phyloP scores from a whole-genome alignment of 2,329 filamentous ascomycete genomes.

The Trichoderma sp. region DNA sequence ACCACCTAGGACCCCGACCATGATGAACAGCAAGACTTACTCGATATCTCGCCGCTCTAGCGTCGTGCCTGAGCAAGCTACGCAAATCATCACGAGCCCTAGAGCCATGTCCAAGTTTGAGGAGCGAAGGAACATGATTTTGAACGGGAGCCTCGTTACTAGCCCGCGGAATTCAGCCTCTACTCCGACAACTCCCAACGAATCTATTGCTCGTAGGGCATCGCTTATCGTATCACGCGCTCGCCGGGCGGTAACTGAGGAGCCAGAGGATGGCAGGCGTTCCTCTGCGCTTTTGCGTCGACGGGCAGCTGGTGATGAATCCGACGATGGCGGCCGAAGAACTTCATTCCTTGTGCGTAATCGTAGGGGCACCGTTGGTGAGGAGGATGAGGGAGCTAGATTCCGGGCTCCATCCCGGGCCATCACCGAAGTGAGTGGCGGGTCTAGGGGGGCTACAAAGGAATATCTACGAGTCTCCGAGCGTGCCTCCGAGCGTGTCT shows the following conservation, averaged over 20 bases:
- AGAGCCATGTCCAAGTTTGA: constrained; percentile 51
- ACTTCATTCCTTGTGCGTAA: constrained; percentile 45
- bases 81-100: constrained; percentile 42
- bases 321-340: constrained; percentile 43
- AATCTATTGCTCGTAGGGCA: constrained; percentile 47
- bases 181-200: constrained; percentile 41
- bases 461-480: constrained; percentile 30
- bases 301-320: constrained; percentile 43
- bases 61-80: constrained; percentile 41
- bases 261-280: constrained; percentile 49
- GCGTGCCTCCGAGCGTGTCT: background rate
- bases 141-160: constrained; percentile 44
- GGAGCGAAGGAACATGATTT: constrained; percentile 49
- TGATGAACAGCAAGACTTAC: constrained; percentile 43
- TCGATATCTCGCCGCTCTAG: constrained; percentile 39
- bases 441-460: constrained; percentile 32
- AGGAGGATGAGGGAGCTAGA: constrained; percentile 48
- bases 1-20: constrained; percentile 10
- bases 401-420: constrained; percentile 58
- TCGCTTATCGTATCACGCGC: constrained; percentile 48
- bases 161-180: constrained; percentile 43
- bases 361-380: constrained; percentile 45
- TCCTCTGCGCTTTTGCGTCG: constrained; percentile 44
- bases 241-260: constrained; percentile 49
- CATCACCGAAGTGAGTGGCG: constrained; percentile 50